These are phyloP conservation scores for Oxytropis ochrocephala DNA, from an alignment of 306 rosid genomes.

Conservation along the genomic window DNA sequence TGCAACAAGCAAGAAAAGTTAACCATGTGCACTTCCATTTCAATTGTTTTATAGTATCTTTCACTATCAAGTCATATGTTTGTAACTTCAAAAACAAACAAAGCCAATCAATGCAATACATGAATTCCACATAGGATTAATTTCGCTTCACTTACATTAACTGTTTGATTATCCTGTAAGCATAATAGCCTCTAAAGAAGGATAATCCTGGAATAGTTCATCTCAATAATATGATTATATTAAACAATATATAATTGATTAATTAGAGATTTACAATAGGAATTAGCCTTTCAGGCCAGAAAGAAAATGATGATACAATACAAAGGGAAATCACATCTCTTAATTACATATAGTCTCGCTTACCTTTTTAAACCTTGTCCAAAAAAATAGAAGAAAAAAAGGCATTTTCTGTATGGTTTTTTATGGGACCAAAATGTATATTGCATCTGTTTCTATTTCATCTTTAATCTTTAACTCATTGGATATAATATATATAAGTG, in stretches of 20 bases:
- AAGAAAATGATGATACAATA: slow-evolving; percentile 17
- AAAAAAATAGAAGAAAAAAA: not conserved
- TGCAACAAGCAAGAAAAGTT: not conserved
- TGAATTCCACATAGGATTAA: not conserved
- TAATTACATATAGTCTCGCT: slow-evolving; percentile 1
- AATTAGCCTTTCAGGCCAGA: slow-evolving; percentile 27
- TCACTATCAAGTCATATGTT: not conserved
- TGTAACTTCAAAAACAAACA: not conserved
- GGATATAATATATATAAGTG: slow-evolving; percentile 4
- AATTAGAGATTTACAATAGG: slow-evolving; percentile 39
- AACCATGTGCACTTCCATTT: not conserved
- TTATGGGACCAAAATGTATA: slow-evolving; percentile 14
- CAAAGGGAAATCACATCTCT: slow-evolving; percentile 7
- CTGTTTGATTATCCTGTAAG: no score
- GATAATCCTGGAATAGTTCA: not conserved
- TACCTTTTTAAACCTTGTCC: slow-evolving; percentile 1
- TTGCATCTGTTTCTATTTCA: slow-evolving; percentile 17
- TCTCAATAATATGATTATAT: slow-evolving; percentile 6
- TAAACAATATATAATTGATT: slow-evolving; percentile 14
- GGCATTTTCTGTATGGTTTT: slow-evolving; percentile 16
- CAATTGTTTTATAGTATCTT: not conserved
- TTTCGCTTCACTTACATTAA: not conserved
- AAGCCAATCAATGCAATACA: not conserved
- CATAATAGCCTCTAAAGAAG: no score
- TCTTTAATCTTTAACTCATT: slow-evolving; percentile 15